Evolutionary conservation across 768 basidiomycete genomes (phyloP).

Genomic region (Mycena leptocephala): DNA sequence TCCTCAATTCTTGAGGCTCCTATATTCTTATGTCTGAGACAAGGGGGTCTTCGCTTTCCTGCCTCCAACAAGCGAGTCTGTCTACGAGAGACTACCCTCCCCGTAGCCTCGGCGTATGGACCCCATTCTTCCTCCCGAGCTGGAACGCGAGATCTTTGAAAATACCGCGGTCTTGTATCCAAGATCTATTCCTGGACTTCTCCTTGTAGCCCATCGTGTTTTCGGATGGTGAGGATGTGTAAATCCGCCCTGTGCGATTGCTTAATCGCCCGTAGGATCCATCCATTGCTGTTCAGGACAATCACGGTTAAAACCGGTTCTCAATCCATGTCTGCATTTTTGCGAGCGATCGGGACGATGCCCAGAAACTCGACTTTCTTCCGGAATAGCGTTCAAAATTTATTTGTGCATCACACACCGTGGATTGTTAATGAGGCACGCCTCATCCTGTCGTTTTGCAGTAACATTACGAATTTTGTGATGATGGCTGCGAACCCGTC

Average conservation of each 20-base stretch:
- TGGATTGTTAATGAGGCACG: not conserved
- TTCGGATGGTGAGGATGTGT: not conserved
- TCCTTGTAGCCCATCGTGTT: slow-evolving; percentile 21
- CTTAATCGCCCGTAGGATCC: not conserved
- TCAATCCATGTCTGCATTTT: not conserved
- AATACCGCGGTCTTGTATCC: not conserved
- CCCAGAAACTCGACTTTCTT: slow-evolving; percentile 5
- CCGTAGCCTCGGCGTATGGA: not conserved
- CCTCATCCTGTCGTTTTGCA: slow-evolving; percentile 6
- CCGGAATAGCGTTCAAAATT: slow-evolving; percentile 6
- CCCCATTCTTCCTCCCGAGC: slow-evolving; percentile 1
- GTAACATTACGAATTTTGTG: slow-evolving; percentile 4
- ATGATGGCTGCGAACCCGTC: slow-evolving; percentile 20
- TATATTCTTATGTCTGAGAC: not conserved
- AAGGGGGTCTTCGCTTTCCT: too few relatives aligned
- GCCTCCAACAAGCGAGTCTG: too few relatives aligned
- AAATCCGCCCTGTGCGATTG: not conserved
- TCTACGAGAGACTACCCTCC: not conserved
- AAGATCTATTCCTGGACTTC: not conserved
- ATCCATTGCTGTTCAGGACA: slow-evolving; percentile 9
- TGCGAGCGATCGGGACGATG: not conserved
- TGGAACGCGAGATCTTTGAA: slow-evolving; percentile 25
- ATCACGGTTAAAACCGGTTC: slow-evolving; percentile 2
- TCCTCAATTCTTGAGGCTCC: too few relatives aligned
- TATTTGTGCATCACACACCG: slow-evolving; percentile 12